Evolutionary conservation across 441 rosid species (phyloP).

Genomic region (Breynia disticha): DNA sequence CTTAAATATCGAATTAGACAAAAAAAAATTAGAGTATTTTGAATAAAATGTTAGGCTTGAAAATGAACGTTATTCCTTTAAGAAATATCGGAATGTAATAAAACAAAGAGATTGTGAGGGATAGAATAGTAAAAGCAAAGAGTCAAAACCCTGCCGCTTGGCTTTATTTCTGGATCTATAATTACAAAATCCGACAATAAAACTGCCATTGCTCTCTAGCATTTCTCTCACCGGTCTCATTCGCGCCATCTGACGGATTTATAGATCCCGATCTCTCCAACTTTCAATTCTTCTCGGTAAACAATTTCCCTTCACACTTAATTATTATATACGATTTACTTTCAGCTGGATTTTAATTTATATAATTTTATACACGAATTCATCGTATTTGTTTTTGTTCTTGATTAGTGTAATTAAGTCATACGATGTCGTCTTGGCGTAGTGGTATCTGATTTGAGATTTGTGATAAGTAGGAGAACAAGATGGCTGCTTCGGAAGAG

Average conservation of each 20-base stretch:
- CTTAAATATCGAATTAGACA: too few relatives aligned
- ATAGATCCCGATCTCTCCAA: constrained; percentile 14
- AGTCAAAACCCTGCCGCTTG: not conserved
- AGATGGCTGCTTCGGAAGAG: constrained; percentile 93
- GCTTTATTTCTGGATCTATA: constrained; percentile 8
- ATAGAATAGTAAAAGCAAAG: constrained; percentile 3
- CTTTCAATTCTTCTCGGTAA: constrained; percentile 9
- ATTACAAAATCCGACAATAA: not conserved
- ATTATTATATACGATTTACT: not conserved
- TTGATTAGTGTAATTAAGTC: not conserved
- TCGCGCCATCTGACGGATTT: constrained; percentile 15
- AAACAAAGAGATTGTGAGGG: too few relatives aligned
- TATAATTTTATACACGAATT: not conserved
- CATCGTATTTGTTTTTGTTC: not conserved
- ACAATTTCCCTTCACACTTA: not conserved
- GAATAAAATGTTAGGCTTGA: too few relatives aligned
- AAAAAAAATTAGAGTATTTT: too few relatives aligned
- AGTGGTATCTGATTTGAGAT: not conserved
- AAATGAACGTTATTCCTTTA: too few relatives aligned
- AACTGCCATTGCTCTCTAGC: too few relatives aligned
- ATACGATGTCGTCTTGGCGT: not conserved
- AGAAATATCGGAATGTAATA: too few relatives aligned
- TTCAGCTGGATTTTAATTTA: not conserved
- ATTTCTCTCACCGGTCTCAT: not conserved
- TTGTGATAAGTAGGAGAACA: constrained; percentile 25